These are phyloP conservation scores for Sextonia rubra DNA, from an alignment of 164 flowering plant species.

Conservation along the genomic window DNA sequence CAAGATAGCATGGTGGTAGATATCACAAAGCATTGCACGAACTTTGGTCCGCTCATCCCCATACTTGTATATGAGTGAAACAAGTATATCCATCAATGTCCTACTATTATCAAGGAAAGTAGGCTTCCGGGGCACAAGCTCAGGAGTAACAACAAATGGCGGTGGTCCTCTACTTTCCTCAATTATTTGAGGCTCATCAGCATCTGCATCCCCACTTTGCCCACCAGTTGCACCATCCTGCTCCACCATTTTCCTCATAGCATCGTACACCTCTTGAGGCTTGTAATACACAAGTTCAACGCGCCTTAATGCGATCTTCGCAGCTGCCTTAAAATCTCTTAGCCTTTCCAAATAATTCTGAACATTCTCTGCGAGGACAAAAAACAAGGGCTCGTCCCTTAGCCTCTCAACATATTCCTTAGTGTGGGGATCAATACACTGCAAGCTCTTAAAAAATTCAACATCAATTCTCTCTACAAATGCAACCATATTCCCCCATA, in stretches of 20 bases:
- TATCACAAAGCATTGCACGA: conserved; percentile 96
- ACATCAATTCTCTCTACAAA: conserved; percentile 81
- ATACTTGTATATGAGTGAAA: conserved; percentile 74
- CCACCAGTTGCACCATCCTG: conserved; percentile 32
- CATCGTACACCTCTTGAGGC: conserved; percentile 94
- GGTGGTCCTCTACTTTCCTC: conserved; percentile 62
- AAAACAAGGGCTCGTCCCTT: conserved; percentile 77
- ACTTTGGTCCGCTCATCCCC: conserved; percentile 98
- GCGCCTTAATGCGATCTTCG: conserved; percentile 77
- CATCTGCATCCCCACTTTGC: conserved; percentile 35
- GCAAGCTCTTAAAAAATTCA: conserved; percentile 92
- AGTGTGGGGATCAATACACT: conserved; percentile 89
- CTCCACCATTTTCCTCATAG: conserved; percentile 83
- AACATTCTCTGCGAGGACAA: conserved; percentile 81
- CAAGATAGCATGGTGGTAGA: conserved; percentile 86
- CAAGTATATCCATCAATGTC: conserved; percentile 69
- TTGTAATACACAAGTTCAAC: conserved; percentile 88
- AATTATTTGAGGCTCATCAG: conserved; percentile 34
- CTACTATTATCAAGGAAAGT: conserved; percentile 78
- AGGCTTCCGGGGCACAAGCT: conserved; percentile 75
- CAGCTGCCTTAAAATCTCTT: conserved; percentile 70
- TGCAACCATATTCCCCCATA: conserved; percentile 93
- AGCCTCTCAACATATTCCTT: conserved; percentile 87
- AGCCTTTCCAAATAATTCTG: conserved; percentile 64
- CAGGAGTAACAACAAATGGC: conserved; percentile 67